A percentile compares a stretch with the other conserved stretches of the same genome.
phyloP scores from a whole-genome alignment of 2,329 filamentous ascomycete species.

The Fonsecaea multimorphosa region DNA sequence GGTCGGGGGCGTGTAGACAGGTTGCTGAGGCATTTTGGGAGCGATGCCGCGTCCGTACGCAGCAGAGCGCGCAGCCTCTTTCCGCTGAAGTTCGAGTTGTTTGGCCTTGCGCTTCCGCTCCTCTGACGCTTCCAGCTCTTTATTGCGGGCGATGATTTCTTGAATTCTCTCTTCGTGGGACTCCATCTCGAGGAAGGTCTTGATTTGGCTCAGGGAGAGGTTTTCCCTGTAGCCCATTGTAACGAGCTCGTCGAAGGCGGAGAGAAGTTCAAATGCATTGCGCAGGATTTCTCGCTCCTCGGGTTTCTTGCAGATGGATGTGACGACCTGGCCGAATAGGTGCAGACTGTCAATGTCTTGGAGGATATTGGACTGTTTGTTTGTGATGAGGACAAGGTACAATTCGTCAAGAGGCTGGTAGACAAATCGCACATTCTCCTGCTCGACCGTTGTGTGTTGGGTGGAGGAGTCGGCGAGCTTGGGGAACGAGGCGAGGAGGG shows the following conservation, averaged over 20 bases:
- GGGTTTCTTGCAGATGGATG: slow-evolving; percentile 91
- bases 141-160: slow-evolving; percentile 97
- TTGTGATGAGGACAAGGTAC: slow-evolving; percentile 99
- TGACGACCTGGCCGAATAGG: slow-evolving; percentile 95
- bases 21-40: slow-evolving; percentile 80
- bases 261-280: slow-evolving; percentile 95
- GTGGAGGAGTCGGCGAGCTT: slow-evolving; percentile 96
- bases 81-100: slow-evolving; percentile 97
- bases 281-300: slow-evolving; percentile 94
- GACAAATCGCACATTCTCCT: slow-evolving; percentile 99
- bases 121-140: slow-evolving; percentile 96
- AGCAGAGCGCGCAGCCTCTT: slow-evolving; percentile 83
- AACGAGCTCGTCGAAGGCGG: slow-evolving; percentile 96
- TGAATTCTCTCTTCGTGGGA: slow-evolving; percentile 98
- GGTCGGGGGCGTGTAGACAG: slow-evolving; percentile 82
- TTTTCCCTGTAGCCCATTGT: slow-evolving; percentile 96
- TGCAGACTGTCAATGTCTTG: slow-evolving; percentile 99
- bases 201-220: slow-evolving; percentile 94
- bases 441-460: slow-evolving; percentile 97
- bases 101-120: slow-evolving; percentile 99
- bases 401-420: slow-evolving; percentile 99
- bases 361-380: slow-evolving; percentile 98
- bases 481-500: slow-evolving; percentile 92
- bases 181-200: slow-evolving; percentile 99
- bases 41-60: slow-evolving; percentile 60